Conservation (phyloP, 345 rosid species). For the Salix exigua region DNA sequence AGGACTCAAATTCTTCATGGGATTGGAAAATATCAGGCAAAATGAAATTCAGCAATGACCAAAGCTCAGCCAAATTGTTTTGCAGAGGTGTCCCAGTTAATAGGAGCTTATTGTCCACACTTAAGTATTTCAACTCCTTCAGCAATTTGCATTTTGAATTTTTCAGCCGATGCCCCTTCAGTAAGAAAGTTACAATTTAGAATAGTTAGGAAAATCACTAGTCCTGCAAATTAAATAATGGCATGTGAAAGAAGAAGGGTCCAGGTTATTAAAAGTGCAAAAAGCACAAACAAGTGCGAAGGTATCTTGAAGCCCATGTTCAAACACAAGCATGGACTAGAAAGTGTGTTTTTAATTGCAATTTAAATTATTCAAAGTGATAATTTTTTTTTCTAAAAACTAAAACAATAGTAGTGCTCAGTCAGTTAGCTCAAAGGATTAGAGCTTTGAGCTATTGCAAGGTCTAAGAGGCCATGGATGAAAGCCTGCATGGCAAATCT, state of each 20-base stretch:
- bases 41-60: slow-evolving; percentile 94
- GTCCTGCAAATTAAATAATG: neutral
- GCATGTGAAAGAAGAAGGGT: neutral
- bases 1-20: slow-evolving; percentile 91
- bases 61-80: slow-evolving; percentile 90
- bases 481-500: neutral
- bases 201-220: neutral
- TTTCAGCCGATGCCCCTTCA: slow-evolving; percentile 92
- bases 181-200: slow-evolving; percentile 5
- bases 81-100: slow-evolving; percentile 96
- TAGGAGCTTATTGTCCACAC: slow-evolving; percentile 72
- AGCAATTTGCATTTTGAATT: slow-evolving; percentile 77
- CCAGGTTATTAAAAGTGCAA: neutral
- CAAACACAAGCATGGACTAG: neutral
- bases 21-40: slow-evolving; percentile 92
- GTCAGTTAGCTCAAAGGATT: neutral
- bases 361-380: neutral
- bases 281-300: neutral
- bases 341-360: neutral
- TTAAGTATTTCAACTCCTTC: slow-evolving; percentile 54
- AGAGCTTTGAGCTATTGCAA: neutral
- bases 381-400: neutral
- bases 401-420: neutral
- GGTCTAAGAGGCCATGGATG: neutral
- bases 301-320: neutral